These are phyloP conservation scores for Eragrostis tef DNA, from an alignment of 202 grass and related monocot genomes.

Conservation along the genomic window DNA sequence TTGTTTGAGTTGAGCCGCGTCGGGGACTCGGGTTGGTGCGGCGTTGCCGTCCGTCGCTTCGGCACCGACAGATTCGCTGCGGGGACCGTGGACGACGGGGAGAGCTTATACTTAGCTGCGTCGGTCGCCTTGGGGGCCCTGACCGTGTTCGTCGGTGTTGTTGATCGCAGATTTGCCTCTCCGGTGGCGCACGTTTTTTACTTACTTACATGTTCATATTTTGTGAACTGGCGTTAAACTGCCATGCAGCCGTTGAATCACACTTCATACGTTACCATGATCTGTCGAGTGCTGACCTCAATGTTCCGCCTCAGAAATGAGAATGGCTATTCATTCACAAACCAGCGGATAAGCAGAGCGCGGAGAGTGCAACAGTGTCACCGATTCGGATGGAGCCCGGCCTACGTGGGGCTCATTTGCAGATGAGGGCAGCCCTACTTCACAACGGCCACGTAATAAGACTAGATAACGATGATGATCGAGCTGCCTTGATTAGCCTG, in stretches of 20 bases:
- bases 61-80: neutral
- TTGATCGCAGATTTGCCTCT: neutral
- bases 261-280: neutral
- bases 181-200: neutral
- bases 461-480: neutral
- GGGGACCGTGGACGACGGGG: neutral
- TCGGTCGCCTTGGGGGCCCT: neutral
- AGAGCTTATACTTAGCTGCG: neutral
- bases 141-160: neutral
- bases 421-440: neutral
- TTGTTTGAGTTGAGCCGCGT: too few relatives aligned
- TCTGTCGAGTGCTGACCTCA: neutral
- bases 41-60: constrained; percentile 4
- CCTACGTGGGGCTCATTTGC: neutral
- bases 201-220: too few relatives aligned
- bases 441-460: neutral
- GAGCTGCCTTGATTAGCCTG: too few relatives aligned
- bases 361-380: neutral
- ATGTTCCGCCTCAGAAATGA: neutral
- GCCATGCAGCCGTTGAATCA: too few relatives aligned
- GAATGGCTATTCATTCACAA: neutral
- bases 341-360: neutral
- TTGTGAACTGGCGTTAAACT: too few relatives aligned
- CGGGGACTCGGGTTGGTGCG: constrained; percentile 1
- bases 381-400: neutral